Base-by-base conservation (phyloP, 495 filamentous ascomycete genomes). In the Symbiotaphrina buchneri region DNA sequence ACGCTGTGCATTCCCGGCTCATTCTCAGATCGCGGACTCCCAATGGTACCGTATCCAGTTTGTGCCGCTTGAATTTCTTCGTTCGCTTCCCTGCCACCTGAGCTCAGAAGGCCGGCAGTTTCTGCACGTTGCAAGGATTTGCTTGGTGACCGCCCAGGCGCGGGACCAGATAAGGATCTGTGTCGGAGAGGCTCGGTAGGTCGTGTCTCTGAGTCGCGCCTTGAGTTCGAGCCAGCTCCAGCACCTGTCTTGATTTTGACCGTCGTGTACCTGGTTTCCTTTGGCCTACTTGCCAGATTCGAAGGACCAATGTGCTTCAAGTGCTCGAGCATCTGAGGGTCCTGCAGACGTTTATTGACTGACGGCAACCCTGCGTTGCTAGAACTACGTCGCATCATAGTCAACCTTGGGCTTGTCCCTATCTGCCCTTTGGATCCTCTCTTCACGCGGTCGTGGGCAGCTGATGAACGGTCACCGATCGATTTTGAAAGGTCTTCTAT, bases 231-330 rank as follows among this genome's bases (percentile, higher is more conserved):
- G n/a, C n/a, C 11, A 28, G 18, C 31, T 30, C 48, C 48, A 6
- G 39, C 34, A 21, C 65, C 68, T 5, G 68, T 68, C 50, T 94
- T 94, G 50, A 92, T 85, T 50, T 94, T 94, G 30, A 97, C 83
- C 8, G 69, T 72, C 20, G 72, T 73, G 36, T 81, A 85, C n/a
- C 73, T 71, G 1, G 87, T 93, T 32, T 65, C 56, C 38, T 75
- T 71, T 3, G 87, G 87, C 21, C 76, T 68, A 31, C 68, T 78
- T 2, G 87, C 90, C 10, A 76, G 64, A 42, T 97, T 97, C 1
- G 81, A 90, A 0, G 87, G 87, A 0, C 90, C 87, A 2, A 97
- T 68, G 41, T 87, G 76, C 42, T 79, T 87, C 7, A 94, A 56
- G 37, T 93, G 84, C 39, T 83, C 68, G 28, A 63, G 64, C 34